These are phyloP conservation scores for Hordeum vulgare DNA, from an alignment of 176 grass and related monocot genomes.

Conservation along the genomic window DNA sequence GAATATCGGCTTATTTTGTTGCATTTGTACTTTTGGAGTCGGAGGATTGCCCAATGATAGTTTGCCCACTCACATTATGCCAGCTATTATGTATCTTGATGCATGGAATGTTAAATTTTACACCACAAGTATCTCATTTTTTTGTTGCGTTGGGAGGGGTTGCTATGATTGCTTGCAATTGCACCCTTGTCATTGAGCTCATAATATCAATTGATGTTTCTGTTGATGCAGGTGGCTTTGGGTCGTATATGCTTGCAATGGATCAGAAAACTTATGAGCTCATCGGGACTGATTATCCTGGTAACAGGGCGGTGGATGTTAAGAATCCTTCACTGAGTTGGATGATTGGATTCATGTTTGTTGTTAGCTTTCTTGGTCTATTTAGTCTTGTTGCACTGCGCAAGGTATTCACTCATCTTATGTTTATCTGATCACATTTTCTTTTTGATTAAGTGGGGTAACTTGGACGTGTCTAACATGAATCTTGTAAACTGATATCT, in stretches of 20 bases:
- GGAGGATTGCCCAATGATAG: background rate
- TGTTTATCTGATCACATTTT: background rate
- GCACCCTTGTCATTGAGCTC: background rate
- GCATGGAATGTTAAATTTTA: background rate
- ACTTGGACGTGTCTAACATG: background rate
- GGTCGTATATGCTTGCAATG: conserved; percentile 87
- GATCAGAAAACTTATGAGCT: conserved; percentile 85
- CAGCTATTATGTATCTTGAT: background rate
- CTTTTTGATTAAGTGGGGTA: background rate
- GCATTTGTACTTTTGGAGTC: background rate
- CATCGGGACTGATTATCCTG: conserved; percentile 81
- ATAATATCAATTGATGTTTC: background rate
- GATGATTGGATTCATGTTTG: conserved; percentile 95
- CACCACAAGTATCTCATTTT: background rate
- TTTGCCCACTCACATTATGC: no score
- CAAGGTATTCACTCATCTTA: conserved; percentile 42
- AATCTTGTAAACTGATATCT: background rate
- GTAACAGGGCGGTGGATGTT: conserved; percentile 83
- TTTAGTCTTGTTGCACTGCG: conserved; percentile 87
- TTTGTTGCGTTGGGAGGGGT: background rate
- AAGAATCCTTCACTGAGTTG: conserved; percentile 83
- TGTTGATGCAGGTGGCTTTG: conserved; percentile 70
- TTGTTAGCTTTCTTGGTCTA: conserved; percentile 81
- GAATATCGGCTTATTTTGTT: background rate
- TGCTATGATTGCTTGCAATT: background rate